phyloP scores from a whole-genome alignment of 2,329 filamentous ascomycete species.

The Remersonia thermophila region DNA sequence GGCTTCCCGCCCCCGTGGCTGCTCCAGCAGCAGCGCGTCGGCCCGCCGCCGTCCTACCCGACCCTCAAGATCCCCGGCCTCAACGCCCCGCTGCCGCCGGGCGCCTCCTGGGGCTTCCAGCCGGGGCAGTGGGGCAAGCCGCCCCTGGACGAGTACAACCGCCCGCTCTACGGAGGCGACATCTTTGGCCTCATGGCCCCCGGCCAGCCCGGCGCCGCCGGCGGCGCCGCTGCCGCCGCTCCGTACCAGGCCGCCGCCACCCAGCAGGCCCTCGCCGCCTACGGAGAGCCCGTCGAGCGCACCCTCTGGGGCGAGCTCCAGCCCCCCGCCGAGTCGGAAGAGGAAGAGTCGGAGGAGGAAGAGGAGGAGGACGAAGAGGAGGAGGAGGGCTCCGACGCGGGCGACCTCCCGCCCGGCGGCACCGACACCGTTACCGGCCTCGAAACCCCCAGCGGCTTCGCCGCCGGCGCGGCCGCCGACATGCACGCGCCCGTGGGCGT shows the following conservation, averaged over 20 bases:
- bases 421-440: constrained; percentile 63
- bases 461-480: constrained; percentile 71
- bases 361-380: constrained; percentile 42
- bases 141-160: constrained; percentile 84
- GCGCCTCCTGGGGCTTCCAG: constrained; percentile 87
- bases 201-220: constrained; percentile 16
- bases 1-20: constrained; percentile 93
- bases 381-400: constrained; percentile 51
- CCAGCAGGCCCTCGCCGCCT: constrained; percentile 15
- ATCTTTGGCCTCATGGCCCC: constrained; percentile 65
- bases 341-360: constrained; percentile 44
- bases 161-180: constrained; percentile 85
- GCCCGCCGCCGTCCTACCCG: constrained; percentile 87
- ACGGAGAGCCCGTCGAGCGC: constrained; percentile 73
- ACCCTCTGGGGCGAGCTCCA: constrained; percentile 88
- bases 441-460: constrained; percentile 70
- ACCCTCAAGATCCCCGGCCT: constrained; percentile 90
- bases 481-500: constrained; percentile 57
- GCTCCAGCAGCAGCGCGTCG: constrained; percentile 90
- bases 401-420: constrained; percentile 49
- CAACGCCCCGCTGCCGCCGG: constrained; percentile 82
- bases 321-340: constrained; percentile 59
- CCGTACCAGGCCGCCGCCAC: constrained; percentile 13
- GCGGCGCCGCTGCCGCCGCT: too few relatives aligned
- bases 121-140: constrained; percentile 95